Evolutionary conservation across 75 land plant genomes (phyloP).

Genomic region (Sequoiadendron giganteum): DNA sequence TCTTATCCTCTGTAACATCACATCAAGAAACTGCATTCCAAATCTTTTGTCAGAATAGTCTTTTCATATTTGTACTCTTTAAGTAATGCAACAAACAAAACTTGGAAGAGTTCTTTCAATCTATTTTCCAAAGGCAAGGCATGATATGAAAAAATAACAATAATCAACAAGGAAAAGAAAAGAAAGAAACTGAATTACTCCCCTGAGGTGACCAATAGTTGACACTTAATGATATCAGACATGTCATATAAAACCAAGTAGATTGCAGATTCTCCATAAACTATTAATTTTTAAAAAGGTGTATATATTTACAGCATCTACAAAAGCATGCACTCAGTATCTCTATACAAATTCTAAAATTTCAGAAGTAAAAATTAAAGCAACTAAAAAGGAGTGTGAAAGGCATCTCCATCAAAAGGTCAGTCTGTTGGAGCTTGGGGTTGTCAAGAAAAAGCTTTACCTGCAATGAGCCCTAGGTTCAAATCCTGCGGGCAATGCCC

Average conservation of each 20-base stretch:
- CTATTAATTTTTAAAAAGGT: background rate
- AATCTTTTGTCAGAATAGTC: background rate
- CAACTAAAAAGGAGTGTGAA: background rate
- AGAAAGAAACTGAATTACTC: background rate
- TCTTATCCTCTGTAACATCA: conserved; percentile 47
- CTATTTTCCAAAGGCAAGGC: background rate
- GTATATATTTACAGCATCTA: background rate
- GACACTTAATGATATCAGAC: background rate
- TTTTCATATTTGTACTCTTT: background rate
- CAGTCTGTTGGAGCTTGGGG: background rate
- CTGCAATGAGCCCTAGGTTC: no score
- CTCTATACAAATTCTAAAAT: background rate
- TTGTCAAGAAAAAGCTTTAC: no score
- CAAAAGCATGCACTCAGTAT: background rate
- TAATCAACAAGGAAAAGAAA: background rate
- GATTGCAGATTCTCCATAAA: background rate
- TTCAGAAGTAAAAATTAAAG: background rate
- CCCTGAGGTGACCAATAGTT: background rate
- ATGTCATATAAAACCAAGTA: background rate
- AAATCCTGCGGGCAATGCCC: no score
- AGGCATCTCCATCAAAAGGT: background rate
- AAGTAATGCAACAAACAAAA: conserved; percentile 3
- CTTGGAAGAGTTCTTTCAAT: conserved; percentile 2
- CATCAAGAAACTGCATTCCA: conserved; percentile 35
- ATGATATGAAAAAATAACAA: background rate